These are phyloP conservation scores for Fusarium incarnatum DNA, from an alignment of 2,329 filamentous ascomycete species.

Conservation along the genomic window DNA sequence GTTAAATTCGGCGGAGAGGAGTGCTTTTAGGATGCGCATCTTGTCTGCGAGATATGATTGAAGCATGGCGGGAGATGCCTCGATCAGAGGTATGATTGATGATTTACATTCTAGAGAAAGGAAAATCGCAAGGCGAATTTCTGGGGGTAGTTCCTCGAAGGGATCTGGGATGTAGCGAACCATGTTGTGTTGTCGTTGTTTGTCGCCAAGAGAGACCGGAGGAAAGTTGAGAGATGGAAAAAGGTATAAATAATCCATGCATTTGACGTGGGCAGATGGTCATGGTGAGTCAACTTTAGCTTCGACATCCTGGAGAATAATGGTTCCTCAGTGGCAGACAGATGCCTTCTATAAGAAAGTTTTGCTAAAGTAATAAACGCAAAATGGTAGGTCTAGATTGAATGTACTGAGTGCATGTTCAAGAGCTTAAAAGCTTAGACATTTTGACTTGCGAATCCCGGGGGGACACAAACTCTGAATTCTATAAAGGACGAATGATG, in stretches of 20 bases:
- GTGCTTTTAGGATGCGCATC: not conserved
- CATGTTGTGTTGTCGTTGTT: not conserved
- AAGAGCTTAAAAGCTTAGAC: not conserved
- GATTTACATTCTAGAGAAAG: not conserved
- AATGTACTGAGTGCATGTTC: not conserved
- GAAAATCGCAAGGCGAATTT: slow-evolving; percentile 9
- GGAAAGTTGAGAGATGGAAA: accelerated
- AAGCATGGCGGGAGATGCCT: slow-evolving; percentile 27
- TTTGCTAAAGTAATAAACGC: not conserved
- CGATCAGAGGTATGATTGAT: not conserved
- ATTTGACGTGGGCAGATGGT: accelerated
- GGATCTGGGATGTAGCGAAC: not conserved
- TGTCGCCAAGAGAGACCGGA: accelerated
- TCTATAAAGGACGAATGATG: not conserved
- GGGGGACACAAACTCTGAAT: accelerated
- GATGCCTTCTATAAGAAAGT: not conserved
- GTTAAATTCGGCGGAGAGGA: slow-evolving; percentile 18
- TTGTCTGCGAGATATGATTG: slow-evolving; percentile 12
- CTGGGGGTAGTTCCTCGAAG: slow-evolving; percentile 11
- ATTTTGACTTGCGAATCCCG: accelerated
- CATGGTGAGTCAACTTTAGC: not conserved
- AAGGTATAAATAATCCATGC: not conserved
- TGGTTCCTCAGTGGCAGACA: accelerated
- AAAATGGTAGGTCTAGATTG: not conserved
- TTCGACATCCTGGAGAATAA: not conserved